These are phyloP conservation scores for Backusella parvicylindrica DNA, from an alignment of 192 early-diverging fungal genomes.

Conservation along the genomic window DNA sequence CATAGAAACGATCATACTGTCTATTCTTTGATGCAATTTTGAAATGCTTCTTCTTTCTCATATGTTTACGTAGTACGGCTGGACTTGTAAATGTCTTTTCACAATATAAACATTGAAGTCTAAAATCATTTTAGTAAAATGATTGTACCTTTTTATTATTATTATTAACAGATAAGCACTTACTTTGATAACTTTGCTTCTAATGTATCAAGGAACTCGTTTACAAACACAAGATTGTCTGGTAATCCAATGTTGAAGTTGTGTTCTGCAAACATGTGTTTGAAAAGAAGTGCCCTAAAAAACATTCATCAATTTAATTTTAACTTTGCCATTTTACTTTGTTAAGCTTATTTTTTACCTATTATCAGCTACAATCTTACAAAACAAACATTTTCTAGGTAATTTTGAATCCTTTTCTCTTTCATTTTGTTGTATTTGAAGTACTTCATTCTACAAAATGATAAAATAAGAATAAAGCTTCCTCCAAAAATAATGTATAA, in stretches of 20 bases:
- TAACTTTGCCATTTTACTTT: neutral
- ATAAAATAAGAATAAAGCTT: neutral
- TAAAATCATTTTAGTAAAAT: no score
- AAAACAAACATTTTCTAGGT: conserved; percentile 89
- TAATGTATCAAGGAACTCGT: conserved; percentile 76
- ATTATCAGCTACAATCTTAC: conserved; percentile 73
- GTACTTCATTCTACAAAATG: conserved; percentile 52
- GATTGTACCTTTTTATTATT: neutral
- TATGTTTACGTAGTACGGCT: conserved; percentile 89
- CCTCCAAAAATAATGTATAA: neutral
- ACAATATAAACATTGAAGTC: conserved; percentile 87
- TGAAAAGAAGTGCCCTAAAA: conserved; percentile 66
- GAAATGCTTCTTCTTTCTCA: conserved; percentile 99
- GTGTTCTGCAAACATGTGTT: conserved; percentile 89
- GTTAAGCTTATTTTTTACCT: conserved; percentile 31
- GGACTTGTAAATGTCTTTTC: conserved; percentile 88
- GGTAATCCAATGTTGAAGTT: conserved; percentile 91
- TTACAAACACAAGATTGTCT: conserved; percentile 85
- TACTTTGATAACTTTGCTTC: conserved; percentile 67
- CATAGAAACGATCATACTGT: conserved; percentile 91
- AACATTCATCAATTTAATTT: neutral
- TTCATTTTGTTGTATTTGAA: conserved; percentile 71
- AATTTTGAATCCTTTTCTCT: conserved; percentile 59
- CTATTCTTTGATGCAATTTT: conserved; percentile 88
- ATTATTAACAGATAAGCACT: neutral